phyloP scores from a whole-genome alignment of 2,329 filamentous ascomycete genomes.

The Tricladium varicosporioides region DNA sequence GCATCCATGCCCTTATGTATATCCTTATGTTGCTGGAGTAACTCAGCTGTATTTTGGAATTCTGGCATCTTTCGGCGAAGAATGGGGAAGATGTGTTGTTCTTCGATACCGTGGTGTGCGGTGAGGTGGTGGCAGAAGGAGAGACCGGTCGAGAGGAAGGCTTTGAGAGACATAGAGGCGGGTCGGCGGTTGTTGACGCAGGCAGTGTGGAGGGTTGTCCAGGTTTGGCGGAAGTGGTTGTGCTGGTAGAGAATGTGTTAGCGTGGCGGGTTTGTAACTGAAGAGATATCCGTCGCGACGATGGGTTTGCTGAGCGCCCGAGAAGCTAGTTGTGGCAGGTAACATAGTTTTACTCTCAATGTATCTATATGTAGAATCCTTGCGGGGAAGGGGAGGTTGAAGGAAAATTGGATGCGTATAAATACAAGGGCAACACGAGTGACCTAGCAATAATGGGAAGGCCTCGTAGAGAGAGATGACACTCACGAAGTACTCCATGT shows the following conservation, averaged over 20 bases:
- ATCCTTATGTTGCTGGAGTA: conserved; percentile 71
- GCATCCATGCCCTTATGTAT: conserved; percentile 76
- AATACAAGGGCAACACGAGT: no score
- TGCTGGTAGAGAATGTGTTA: conserved; percentile 48
- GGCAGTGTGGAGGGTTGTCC: conserved; percentile 68
- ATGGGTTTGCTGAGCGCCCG: no score
- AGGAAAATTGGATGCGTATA: no score
- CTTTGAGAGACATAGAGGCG: conserved; percentile 59
- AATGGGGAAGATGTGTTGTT: conserved; percentile 75
- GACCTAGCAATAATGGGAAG: no score
- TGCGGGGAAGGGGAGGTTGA: no score
- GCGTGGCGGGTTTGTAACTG: not conserved
- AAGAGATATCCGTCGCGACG: not conserved
- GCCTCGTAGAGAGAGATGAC: not conserved
- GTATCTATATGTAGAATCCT: no score
- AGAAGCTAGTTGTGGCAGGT: no score
- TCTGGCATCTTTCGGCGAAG: conserved; percentile 77
- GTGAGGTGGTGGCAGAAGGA: conserved; percentile 69
- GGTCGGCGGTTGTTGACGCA: conserved; percentile 60
- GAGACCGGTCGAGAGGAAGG: conserved; percentile 68
- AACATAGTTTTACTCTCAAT: no score
- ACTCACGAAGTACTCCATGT: conserved; percentile 61
- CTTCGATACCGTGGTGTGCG: conserved; percentile 80
- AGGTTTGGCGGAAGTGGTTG: conserved; percentile 71
- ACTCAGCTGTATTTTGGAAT: conserved; percentile 62